phyloP scores from a whole-genome alignment of 179 eudicot species.

The Camellia oleifera region DNA sequence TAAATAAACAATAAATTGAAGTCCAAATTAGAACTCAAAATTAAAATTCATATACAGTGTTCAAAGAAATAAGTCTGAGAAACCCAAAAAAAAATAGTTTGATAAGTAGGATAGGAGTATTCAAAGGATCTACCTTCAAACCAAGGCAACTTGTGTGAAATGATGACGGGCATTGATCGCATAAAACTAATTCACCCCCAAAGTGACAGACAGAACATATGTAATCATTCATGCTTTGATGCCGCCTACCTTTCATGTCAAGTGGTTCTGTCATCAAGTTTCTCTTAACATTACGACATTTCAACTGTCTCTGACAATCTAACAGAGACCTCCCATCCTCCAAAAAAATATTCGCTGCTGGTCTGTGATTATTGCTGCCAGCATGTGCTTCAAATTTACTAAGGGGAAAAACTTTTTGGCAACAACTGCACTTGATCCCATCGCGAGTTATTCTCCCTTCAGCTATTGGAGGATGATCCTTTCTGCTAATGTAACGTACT shows the following conservation, averaged over 20 bases:
- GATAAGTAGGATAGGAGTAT: background rate
- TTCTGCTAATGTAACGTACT: slow-evolving; percentile 44
- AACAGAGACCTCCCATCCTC: slow-evolving; percentile 76
- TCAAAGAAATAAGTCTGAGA: background rate
- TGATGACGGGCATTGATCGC: slow-evolving; percentile 93
- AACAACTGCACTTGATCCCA: slow-evolving; percentile 86
- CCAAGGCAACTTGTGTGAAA: slow-evolving; percentile 75
- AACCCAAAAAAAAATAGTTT: background rate
- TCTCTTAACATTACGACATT: slow-evolving; percentile 16
- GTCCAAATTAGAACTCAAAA: slow-evolving; percentile 14
- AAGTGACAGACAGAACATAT: slow-evolving; percentile 78
- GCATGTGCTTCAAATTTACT: slow-evolving; percentile 81
- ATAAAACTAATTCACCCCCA: slow-evolving; percentile 78
- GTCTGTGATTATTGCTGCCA: slow-evolving; percentile 43
- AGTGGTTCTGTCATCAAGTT: slow-evolving; percentile 21
- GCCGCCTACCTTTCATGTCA: slow-evolving; percentile 23
- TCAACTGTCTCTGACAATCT: slow-evolving; percentile 62
- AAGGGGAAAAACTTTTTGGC: slow-evolving; percentile 48
- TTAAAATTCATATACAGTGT: background rate
- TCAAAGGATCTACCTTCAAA: slow-evolving; percentile 50
- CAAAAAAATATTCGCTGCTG: slow-evolving; percentile 65
- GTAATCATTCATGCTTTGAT: slow-evolving; percentile 43
- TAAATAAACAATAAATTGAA: slow-evolving; percentile 22
- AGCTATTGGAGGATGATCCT: slow-evolving; percentile 21
- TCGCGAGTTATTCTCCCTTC: slow-evolving; percentile 64